These are phyloP conservation scores for Colletotrichum lentis DNA, from an alignment of 2,329 filamentous ascomycete species.

Conservation along the genomic window DNA sequence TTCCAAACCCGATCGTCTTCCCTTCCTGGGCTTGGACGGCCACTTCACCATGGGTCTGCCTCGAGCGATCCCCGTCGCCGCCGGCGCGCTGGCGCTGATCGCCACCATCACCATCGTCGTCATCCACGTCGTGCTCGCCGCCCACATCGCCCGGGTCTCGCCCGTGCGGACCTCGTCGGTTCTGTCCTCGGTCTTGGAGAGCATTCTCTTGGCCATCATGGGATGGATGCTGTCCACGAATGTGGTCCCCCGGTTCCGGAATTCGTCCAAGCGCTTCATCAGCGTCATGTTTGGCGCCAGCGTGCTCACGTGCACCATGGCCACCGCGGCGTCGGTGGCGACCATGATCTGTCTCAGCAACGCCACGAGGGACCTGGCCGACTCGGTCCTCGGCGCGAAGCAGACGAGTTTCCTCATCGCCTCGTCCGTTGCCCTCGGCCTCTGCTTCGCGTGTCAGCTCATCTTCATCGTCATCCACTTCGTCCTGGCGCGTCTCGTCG, in stretches of 20 bases:
- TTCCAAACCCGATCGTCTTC: conserved; percentile 5
- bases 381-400: conserved; percentile 47
- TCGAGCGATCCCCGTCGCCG: conserved; percentile 46
- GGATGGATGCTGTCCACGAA: conserved; percentile 46
- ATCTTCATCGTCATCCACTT: conserved; percentile 58
- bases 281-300: conserved; percentile 50
- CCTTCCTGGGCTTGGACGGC: conserved; percentile 28
- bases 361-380: conserved; percentile 43
- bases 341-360: conserved; percentile 54
- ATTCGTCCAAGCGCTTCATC: conserved; percentile 41
- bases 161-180: conserved; percentile 49
- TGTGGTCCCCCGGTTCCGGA: conserved; percentile 40
- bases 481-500: conserved; percentile 48
- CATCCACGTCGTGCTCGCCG: conserved; percentile 53
- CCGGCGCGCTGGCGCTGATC: conserved; percentile 50
- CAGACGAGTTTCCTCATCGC: conserved; percentile 53
- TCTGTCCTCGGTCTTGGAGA: conserved; percentile 51
- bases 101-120: conserved; percentile 52
- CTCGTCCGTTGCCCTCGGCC: conserved; percentile 54
- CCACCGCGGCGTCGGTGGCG: conserved; percentile 56
- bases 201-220: conserved; percentile 48
- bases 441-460: conserved; percentile 58
- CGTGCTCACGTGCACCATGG: conserved; percentile 54
- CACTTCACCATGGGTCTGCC: conserved; percentile 47
- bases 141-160: conserved; percentile 44